Conservation (phyloP, 306 rosid species). For the Mimosa pudica region DNA sequence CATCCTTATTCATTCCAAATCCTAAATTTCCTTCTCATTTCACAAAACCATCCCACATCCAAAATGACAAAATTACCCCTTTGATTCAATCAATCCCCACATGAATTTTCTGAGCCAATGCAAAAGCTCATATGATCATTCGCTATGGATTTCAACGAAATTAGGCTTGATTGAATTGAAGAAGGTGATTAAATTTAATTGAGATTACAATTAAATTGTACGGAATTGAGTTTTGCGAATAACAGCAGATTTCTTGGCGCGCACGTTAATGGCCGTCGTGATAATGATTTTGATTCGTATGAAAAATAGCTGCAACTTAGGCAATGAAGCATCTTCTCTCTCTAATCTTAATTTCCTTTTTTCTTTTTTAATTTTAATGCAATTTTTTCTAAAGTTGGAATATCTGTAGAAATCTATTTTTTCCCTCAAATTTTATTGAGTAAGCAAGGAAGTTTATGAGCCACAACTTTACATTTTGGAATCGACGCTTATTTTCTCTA, state of each 20-base stretch:
- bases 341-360: background rate
- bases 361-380: background rate
- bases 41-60: constrained; percentile 13
- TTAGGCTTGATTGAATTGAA: constrained; percentile 42
- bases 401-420: background rate
- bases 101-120: no score
- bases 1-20: constrained; percentile 52
- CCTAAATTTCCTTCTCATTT: constrained; percentile 59
- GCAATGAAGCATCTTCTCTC: constrained; percentile 2
- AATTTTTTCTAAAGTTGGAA: background rate
- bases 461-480: background rate
- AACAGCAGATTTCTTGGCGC: constrained; percentile 39
- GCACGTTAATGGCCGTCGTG: constrained; percentile 38
- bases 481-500: background rate
- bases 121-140: constrained; percentile 29
- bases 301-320: constrained; percentile 20
- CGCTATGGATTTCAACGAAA: background rate
- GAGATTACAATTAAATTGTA: background rate
- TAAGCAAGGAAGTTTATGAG: background rate
- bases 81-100: background rate
- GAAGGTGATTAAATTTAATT: background rate
- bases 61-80: background rate
- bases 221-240: background rate
- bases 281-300: constrained; percentile 20
- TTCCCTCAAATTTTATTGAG: background rate